Conservation (phyloP, 2,329 filamentous ascomycete species). For the Xylaria sp. region DNA sequence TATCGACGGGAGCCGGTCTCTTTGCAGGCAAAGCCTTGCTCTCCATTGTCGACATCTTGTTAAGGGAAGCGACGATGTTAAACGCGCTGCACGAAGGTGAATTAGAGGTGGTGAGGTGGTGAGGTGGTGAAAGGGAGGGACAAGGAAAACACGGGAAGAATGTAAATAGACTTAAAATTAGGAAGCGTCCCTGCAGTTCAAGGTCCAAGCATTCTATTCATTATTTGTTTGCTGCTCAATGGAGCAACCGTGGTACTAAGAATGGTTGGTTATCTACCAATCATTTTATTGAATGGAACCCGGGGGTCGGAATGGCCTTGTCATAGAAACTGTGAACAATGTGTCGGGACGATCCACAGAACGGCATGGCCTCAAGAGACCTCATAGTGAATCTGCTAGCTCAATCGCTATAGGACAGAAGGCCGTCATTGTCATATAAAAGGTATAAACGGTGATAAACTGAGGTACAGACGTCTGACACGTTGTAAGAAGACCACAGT, state of each 20-base stretch:
- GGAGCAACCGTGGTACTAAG: background rate
- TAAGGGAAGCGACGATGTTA: background rate
- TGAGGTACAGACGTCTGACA: too few species aligned
- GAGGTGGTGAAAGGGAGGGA: background rate
- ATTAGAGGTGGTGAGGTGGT: background rate
- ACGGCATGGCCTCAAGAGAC: too few species aligned
- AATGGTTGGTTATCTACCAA: background rate
- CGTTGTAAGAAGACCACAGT: too few species aligned
- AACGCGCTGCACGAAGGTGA: too few species aligned
- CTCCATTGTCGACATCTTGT: background rate
- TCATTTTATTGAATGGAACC: background rate
- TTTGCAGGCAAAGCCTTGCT: background rate
- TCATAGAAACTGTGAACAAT: background rate
- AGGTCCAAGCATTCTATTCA: background rate
- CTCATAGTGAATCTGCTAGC: too few species aligned
- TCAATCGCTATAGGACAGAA: too few species aligned
- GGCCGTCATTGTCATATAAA: too few species aligned
- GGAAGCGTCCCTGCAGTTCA: too few species aligned
- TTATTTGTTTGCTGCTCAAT: background rate
- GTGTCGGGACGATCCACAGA: too few species aligned
- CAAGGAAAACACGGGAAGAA: background rate
- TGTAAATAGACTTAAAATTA: background rate
- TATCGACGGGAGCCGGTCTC: background rate
- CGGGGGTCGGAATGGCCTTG: background rate
- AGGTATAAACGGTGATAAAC: too few species aligned